Evolutionary conservation across 1,284 basidiomycete species (phyloP), one percentile per base, ranked within the genome.

Genomic region (Ustilago hordei): DNA sequence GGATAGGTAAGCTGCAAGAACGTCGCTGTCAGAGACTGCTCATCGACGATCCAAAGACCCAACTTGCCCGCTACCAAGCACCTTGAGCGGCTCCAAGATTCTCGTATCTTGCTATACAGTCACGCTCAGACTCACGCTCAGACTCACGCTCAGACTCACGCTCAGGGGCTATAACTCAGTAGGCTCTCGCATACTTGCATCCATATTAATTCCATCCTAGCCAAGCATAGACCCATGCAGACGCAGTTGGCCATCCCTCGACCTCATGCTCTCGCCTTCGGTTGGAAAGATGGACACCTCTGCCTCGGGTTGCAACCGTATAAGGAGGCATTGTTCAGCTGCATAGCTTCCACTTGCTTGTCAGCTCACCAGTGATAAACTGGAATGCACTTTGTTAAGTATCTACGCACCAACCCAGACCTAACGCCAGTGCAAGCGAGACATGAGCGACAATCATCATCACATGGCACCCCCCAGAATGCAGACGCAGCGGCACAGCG

Each of bases 191-290:
- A 23, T 13, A 6, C 9, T 13, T 17, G 4, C 39, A 41, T 15
- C 39, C 39, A 41, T 11, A 41, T 41, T 13, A 13, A 50, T 50
- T 31, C 23, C 28, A 7, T 48, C 6, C n/a, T 31, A 50, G 32
- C 31, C 8, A 50, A 50, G 48, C 23, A 23, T 50, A 3, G 23
- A 31, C 28, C 48, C 13, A 43, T 31, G 39, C 34, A 57, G 28
- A 57, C 39, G 55, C 41, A 28, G n/a, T 57, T 57, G 39, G 55
- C 55, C 39, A 57, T 57, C 55, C 34, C 39, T 8, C 12, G 36
- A 19, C 31, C 41, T 45, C 55, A 43, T 57, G 55, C 55, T 57
- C 12, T 45, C 28, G 45, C 11, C 19, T 57, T 45, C 55, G 47
- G 39, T 15, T 57, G 17, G 55, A 45, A 57, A n/a, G 32, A 34